Evolutionary conservation across 2,329 filamentous ascomycete species (phyloP).

Genomic region (Ascochyta koolunga): DNA sequence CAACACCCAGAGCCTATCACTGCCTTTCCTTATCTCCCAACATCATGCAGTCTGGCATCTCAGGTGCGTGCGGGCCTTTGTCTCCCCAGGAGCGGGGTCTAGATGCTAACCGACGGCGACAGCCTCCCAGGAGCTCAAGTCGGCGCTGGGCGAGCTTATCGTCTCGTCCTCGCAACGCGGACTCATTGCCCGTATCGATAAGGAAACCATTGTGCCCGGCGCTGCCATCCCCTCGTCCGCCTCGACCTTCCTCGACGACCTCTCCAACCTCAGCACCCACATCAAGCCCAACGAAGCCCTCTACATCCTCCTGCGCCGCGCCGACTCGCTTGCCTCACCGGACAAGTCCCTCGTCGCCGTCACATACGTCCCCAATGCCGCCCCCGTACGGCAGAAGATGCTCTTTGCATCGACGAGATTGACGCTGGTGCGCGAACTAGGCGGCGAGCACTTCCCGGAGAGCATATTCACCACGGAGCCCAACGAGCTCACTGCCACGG

Average conservation of each 20-base stretch:
- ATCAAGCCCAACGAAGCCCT: conserved; percentile 70
- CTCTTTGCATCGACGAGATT: conserved; percentile 79
- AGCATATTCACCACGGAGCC: conserved; percentile 74
- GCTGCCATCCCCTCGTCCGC: conserved; percentile 59
- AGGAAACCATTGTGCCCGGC: conserved; percentile 70
- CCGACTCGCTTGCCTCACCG: conserved; percentile 55
- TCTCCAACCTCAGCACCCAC: conserved; percentile 66
- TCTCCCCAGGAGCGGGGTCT: not conserved
- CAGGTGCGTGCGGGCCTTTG: conserved; percentile 58
- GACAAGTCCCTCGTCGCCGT: conserved; percentile 64
- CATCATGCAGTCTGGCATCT: conserved; percentile 79
- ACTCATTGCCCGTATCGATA: conserved; percentile 71
- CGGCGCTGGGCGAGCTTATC: conserved; percentile 74
- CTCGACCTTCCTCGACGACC: conserved; percentile 67
- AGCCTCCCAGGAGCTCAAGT: conserved; percentile 77
- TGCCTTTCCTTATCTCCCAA: not conserved
- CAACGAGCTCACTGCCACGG: conserved; percentile 70
- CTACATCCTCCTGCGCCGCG: conserved; percentile 76
- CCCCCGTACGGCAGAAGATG: conserved; percentile 85
- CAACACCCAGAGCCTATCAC: not conserved
- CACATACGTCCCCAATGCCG: conserved; percentile 79
- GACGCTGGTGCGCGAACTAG: conserved; percentile 76
- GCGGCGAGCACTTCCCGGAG: conserved; percentile 78
- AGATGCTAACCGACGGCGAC: conserved; percentile 21
- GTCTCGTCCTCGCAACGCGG: conserved; percentile 67